Percentiles rank a stretch among this genome's conserved stretches.
Conservation (phyloP, 306 rosid species). For the Pueraria montana region DNA sequence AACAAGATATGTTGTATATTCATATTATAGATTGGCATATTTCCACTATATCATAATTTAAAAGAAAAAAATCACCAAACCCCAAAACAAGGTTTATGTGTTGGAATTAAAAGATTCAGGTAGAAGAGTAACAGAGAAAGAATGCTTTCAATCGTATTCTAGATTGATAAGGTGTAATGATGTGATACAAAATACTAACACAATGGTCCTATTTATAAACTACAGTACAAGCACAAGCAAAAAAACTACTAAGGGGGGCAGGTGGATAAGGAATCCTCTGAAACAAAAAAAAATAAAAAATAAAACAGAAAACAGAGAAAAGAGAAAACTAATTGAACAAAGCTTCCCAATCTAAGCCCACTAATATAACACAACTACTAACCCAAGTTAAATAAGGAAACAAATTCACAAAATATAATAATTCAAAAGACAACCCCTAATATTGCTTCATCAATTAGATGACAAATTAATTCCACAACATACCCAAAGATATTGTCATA, state of each 20-base stretch:
- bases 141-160: not conserved
- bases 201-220: not conserved
- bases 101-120: not conserved
- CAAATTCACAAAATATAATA: not conserved
- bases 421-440: not conserved
- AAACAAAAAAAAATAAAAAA: not conserved
- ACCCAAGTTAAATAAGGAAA: not conserved
- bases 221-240: not conserved
- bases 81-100: not conserved
- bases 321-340: not conserved
- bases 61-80: conserved; percentile 16
- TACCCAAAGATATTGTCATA: not conserved
- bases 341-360: not conserved
- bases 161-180: not conserved
- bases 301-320: not conserved
- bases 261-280: conserved; percentile 1
- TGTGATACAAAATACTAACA: conserved; percentile 2
- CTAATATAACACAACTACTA: not conserved
- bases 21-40: not conserved
- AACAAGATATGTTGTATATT: not conserved
- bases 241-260: not conserved
- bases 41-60: conserved; percentile 10
- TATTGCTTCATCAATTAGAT: not conserved
- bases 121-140: not conserved
- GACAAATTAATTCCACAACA: not conserved